phyloP scores from a whole-genome alignment of 352 stramenopile genomes.

The Plasmopara halstedii region DNA sequence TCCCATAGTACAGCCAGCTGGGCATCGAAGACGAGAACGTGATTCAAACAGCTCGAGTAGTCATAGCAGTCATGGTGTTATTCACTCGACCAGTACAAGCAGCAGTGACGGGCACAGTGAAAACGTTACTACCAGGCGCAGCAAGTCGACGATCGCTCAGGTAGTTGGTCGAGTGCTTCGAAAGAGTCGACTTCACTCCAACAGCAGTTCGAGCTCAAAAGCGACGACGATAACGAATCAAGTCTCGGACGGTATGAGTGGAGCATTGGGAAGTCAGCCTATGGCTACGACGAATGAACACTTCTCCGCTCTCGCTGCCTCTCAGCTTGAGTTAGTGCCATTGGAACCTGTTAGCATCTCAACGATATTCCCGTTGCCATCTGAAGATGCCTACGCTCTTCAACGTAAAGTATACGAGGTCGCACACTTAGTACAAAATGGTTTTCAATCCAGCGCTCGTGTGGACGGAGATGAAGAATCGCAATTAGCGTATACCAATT shows the following conservation, averaged over 20 bases:
- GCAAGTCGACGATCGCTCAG: conserved; percentile 27
- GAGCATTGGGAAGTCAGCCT: conserved; percentile 11
- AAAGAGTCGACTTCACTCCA: conserved; percentile 25
- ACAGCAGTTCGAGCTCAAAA: conserved; percentile 21
- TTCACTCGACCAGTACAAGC: conserved; percentile 28
- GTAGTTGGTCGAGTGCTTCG: conserved; percentile 26
- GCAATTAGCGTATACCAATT: conserved; percentile 67
- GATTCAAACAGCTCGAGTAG: conserved; percentile 28
- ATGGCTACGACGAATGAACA: conserved; percentile 23
- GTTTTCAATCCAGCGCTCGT: conserved; percentile 54
- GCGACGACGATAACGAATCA: conserved; percentile 23
- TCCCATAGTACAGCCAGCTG: conserved; percentile 12
- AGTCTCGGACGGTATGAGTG: conserved; percentile 29
- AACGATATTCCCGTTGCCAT: conserved; percentile 68
- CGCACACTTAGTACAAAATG: conserved; percentile 57
- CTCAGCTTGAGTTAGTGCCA: conserved; percentile 35
- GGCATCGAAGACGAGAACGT: conserved; percentile 17
- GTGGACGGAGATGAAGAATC: conserved; percentile 57
- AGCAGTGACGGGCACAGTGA: conserved; percentile 26
- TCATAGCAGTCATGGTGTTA: conserved; percentile 19
- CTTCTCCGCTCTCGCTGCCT: conserved; percentile 22
- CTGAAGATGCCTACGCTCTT: conserved; percentile 59
- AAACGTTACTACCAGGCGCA: conserved; percentile 16
- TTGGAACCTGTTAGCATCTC: conserved; percentile 61
- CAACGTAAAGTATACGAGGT: conserved; percentile 74